Base-by-base conservation (phyloP, 2,329 filamentous ascomycete genomes). In the Sphaerostilbella broomeana region DNA sequence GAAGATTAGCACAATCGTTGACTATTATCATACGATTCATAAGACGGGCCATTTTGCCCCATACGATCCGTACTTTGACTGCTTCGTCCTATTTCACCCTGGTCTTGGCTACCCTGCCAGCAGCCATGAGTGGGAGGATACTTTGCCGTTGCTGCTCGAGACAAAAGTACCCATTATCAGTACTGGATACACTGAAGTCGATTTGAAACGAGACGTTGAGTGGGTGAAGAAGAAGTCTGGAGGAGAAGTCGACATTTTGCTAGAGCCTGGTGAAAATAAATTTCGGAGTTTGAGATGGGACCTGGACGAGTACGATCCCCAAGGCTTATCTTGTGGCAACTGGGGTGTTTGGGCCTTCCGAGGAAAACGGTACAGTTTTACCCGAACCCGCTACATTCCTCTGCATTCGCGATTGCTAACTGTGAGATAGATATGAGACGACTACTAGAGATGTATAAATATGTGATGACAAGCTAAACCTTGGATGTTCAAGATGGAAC, bases 61-160 rank as follows among this genome's bases (percentile, higher is more conserved):
- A 0, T 95, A 94, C 58, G 92, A 98, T 58, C 92, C 92, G 1
- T 98, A 98, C 67, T 95, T 98, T 61, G 92, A 98, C 69, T 92
- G 86, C 62, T 95, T 98, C 58, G 81, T 98, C 55, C 75, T 95
- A 36, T 98, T 97, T 72, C 94, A 98, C 57, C 94, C 94, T 0
- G 94, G 94, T 7, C 75, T 98, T 13, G 94, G 92, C 10, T 92
- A 98, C 61, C 89, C 94, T 1, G 87, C 89, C 11, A 90, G 84
- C 56, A 86, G 85, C 37, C 86, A 94, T 54, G 92, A 98, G 62
- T 98, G 94, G 92, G 77, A 84, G 43, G 81, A 90, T 53, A 97
- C 92, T 0, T 65, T 98, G 6, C 92, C 92, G 2, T 73, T 88
- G 54, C 74, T 98, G 19, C 71, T 98, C 15, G 89, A 95, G 67